Conservation (phyloP, 2,329 filamentous ascomycete species). For the Nannizziopsis barbatae region DNA sequence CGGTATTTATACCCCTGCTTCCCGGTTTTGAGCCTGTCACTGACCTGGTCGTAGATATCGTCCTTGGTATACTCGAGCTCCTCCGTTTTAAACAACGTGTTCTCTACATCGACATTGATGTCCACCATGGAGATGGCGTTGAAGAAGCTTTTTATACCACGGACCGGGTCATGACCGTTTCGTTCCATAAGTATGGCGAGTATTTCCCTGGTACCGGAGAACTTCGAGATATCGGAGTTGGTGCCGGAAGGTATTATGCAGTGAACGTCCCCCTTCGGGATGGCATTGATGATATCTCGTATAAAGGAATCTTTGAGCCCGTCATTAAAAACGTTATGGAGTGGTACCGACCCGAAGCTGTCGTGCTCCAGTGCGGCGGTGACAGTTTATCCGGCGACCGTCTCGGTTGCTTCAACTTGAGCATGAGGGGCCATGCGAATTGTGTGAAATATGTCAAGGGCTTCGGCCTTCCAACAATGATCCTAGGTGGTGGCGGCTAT, state of each 20-base stretch:
- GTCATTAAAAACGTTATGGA: constrained; percentile 59
- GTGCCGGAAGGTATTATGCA: constrained; percentile 55
- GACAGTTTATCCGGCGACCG: constrained; percentile 57
- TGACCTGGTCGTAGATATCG: constrained; percentile 43
- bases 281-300: constrained; percentile 56
- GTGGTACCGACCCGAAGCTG: constrained; percentile 55
- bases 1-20: constrained; percentile 31
- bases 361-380: constrained; percentile 58
- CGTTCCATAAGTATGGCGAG: constrained; percentile 63
- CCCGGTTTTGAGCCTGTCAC: neutral
- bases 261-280: constrained; percentile 60
- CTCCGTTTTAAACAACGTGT: constrained; percentile 54
- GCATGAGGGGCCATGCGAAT: constrained; percentile 59
- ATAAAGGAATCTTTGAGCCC: constrained; percentile 58
- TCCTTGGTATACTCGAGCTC: constrained; percentile 54
- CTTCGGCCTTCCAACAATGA: constrained; percentile 54
- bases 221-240: constrained; percentile 56
- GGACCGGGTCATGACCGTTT: constrained; percentile 60
- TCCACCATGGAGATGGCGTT: constrained; percentile 57
- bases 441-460: constrained; percentile 59
- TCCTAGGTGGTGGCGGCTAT: constrained; percentile 57
- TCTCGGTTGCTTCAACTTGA: constrained; percentile 58
- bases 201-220: constrained; percentile 62
- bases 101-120: constrained; percentile 57
- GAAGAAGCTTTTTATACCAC: constrained; percentile 63